phyloP scores from a whole-genome alignment of 2,329 filamentous ascomycete species.

The Mariannaea elegans region DNA sequence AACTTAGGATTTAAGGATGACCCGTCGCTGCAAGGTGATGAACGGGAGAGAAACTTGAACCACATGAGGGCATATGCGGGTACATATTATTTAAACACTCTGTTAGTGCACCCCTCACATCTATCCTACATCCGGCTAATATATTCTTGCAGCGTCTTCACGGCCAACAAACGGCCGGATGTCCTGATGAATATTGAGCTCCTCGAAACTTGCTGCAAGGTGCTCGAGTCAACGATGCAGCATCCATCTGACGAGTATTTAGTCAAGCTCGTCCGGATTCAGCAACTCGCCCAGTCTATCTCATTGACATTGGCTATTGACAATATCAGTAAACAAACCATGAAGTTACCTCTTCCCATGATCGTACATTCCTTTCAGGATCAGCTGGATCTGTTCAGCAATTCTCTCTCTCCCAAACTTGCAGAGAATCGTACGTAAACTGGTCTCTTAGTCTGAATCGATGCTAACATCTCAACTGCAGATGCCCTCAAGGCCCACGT shows the following conservation, averaged over 20 bases:
- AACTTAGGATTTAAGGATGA: conserved; percentile 49
- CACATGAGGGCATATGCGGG: conserved; percentile 58
- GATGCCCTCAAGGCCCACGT: conserved; percentile 53
- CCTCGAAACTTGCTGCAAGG: conserved; percentile 53
- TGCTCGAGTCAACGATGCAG: conserved; percentile 53
- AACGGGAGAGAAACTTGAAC: conserved; percentile 47
- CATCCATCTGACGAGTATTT: conserved; percentile 55
- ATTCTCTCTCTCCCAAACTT: conserved; percentile 47
- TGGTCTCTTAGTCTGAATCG: background rate
- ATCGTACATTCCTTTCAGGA: conserved; percentile 55
- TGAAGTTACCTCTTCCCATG: conserved; percentile 51
- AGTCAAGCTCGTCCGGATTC: conserved; percentile 56
- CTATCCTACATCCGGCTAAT: background rate
- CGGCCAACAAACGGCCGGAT: conserved; percentile 57
- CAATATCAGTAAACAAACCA: conserved; percentile 39
- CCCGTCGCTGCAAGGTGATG: conserved; percentile 29
- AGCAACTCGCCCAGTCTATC: conserved; percentile 59
- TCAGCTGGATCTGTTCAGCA: conserved; percentile 52
- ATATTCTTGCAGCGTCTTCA: conserved; percentile 47
- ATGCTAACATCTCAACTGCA: conserved; percentile 31
- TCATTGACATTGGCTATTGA: conserved; percentile 49
- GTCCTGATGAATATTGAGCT: conserved; percentile 57
- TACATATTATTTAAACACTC: conserved; percentile 59
- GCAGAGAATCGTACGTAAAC: conserved; percentile 44
- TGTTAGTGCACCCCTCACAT: conserved; percentile 45